Base-by-base conservation (phyloP, 768 basidiomycete species). In the Russula dissimulans region DNA sequence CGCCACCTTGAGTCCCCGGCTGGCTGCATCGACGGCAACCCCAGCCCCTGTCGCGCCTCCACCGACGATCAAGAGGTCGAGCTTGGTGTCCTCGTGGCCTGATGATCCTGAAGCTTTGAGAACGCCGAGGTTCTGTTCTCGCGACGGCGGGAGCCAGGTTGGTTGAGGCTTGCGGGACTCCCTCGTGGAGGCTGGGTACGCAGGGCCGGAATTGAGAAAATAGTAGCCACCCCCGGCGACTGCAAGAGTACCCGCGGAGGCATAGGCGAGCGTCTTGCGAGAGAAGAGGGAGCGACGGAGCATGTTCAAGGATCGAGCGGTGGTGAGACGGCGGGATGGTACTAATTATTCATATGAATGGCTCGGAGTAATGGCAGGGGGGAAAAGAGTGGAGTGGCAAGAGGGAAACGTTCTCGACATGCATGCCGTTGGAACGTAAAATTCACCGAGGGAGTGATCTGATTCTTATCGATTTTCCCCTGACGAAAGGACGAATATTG, bases 21-120 rank as follows among this genome's bases (percentile, higher is more conserved):
- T 89, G 5, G 90, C 93, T 47, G 95, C 95, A 71, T 98, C 95
- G 12, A 99, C 81, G 8, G 95, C 95, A n/a, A 94, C 87, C 44
- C 97, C 95, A 0, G 94, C 89, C 52, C 95, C 95, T 2, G 94
- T 97, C 5, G 95, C 95, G 18, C 95, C 95, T 42, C 95, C 95
- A 31, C 95, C 95, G 36, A 97, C 85, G 65, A 97, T 76, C 51
- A 95, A 74, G 32, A 94, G 67, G 72, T 95, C 92, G 63, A 90
- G 90, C 52, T 81, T 80, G 14, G 83, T 79, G 18, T 78, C 76
- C 2, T 75, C 76, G 2, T 64, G 57, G 0, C 51, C 61, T 64
- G 65, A 47, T 3, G 49, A 26, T 26, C 22, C 62, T 8, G 81
- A 79, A 2, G 76, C 77, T 67, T 76, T 80, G 17, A 91, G 78